Conservation (phyloP, 495 filamentous ascomycete genomes). For the Penicillium pulvis region DNA sequence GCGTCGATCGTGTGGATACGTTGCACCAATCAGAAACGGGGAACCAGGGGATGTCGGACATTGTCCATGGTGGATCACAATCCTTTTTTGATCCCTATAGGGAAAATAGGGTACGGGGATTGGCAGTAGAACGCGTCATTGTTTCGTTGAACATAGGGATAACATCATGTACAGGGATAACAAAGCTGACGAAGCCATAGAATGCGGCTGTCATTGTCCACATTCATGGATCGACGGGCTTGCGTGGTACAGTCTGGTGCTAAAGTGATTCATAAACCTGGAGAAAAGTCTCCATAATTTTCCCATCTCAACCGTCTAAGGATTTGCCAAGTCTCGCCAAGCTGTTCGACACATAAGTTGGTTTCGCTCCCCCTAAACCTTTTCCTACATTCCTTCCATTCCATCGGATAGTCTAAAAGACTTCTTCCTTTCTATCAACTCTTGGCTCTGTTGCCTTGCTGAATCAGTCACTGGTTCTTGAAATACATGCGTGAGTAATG, state of each 20-base stretch:
- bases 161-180: background rate
- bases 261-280: background rate
- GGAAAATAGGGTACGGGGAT: background rate
- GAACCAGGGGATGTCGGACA: slow-evolving; percentile 10
- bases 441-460: slow-evolving; percentile 17
- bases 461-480: slow-evolving; percentile 31
- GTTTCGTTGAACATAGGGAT: background rate
- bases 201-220: slow-evolving; percentile 16
- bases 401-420: slow-evolving; percentile 7
- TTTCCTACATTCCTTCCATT: slow-evolving; percentile 10
- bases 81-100: slow-evolving; percentile 13
- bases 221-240: slow-evolving; percentile 17
- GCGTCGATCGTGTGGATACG: slow-evolving; percentile 16
- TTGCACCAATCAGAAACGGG: slow-evolving; percentile 9
- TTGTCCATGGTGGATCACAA: slow-evolving; percentile 18
- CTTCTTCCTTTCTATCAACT: slow-evolving; percentile 6
- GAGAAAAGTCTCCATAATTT: background rate
- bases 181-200: slow-evolving; percentile 16
- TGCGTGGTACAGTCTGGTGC: slow-evolving; percentile 3
- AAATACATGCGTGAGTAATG: slow-evolving; percentile 48
- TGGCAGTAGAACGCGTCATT: slow-evolving; percentile 22
- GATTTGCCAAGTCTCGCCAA: slow-evolving; percentile 21
- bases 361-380: slow-evolving; percentile 8
- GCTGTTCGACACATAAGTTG: slow-evolving; percentile 17
- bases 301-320: background rate